These are phyloP conservation scores for Lecanosticta acicola DNA, from an alignment of 2,329 filamentous ascomycete species.

Conservation along the genomic window DNA sequence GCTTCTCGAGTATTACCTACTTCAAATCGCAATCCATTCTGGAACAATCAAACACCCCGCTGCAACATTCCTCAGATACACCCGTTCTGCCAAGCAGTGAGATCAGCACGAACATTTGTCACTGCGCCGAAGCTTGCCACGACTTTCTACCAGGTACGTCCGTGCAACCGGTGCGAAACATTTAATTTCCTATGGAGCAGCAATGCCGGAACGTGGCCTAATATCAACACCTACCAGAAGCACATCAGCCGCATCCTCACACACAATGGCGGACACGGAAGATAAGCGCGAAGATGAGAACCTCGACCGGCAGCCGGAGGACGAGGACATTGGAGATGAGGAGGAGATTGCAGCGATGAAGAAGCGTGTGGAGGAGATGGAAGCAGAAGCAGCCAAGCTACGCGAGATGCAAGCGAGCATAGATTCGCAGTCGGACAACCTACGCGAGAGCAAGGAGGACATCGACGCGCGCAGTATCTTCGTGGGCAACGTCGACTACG, in stretches of 20 bases:
- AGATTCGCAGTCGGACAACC: conserved; percentile 75
- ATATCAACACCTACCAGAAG: conserved; percentile 8
- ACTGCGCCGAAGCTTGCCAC: conserved; percentile 1
- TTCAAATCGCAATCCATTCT: background rate
- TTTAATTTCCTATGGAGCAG: conserved; percentile 3
- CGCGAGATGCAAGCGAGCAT: conserved; percentile 56
- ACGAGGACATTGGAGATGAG: conserved; percentile 33
- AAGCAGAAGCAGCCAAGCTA: conserved; percentile 54
- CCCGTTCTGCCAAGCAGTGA: background rate
- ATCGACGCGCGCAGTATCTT: conserved; percentile 94
- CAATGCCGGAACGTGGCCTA: conserved; percentile 8
- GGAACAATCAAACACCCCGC: background rate
- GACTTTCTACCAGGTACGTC: conserved; percentile 7
- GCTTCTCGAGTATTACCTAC: background rate
- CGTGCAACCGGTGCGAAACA: conserved; percentile 5
- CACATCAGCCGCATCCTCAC: conserved; percentile 16
- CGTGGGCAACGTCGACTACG: conserved; percentile 97
- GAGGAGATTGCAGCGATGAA: conserved; percentile 48
- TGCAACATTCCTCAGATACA: conserved; percentile 5
- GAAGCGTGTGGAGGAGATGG: conserved; percentile 51
- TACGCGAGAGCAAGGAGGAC: conserved; percentile 90
- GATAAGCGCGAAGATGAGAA: conserved; percentile 23
- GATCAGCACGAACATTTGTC: conserved; percentile 4
- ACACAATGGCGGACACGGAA: conserved; percentile 28
- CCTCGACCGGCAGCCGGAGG: conserved; percentile 23